Evolutionary conservation across 2,329 filamentous ascomycete species (phyloP).

Genomic region (Trichophyton equinum): DNA sequence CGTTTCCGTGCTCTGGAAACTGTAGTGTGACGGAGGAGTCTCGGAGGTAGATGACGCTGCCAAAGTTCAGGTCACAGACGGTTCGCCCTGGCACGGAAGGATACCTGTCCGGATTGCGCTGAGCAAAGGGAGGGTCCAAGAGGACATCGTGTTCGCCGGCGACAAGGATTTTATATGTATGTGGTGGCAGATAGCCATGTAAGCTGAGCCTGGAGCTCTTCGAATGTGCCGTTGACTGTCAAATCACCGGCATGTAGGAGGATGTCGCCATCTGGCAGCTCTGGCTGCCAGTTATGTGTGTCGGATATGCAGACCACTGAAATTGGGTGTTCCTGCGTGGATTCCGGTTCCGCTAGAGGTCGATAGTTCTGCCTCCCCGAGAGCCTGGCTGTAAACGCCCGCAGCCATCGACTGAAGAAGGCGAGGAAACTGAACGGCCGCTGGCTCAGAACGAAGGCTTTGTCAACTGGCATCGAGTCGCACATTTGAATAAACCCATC

Average conservation of each 20-base stretch:
- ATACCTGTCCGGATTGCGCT: slow-evolving; percentile 10
- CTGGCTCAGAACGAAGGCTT: not conserved
- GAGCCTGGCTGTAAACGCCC: not conserved
- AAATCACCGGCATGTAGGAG: slow-evolving; percentile 40
- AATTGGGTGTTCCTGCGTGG: not conserved
- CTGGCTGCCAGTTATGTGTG: slow-evolving; percentile 31
- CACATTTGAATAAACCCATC: slow-evolving; percentile 2
- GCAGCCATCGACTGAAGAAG: slow-evolving; percentile 3
- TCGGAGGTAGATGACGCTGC: slow-evolving; percentile 13
- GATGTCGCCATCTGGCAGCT: slow-evolving; percentile 33
- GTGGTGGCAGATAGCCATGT: slow-evolving; percentile 32
- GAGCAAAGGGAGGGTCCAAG: slow-evolving; percentile 14
- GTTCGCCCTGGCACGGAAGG: slow-evolving; percentile 5
- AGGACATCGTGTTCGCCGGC: slow-evolving; percentile 37
- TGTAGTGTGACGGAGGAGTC: slow-evolving; percentile 12
- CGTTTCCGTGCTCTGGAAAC: slow-evolving; percentile 5
- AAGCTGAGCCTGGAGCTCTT: slow-evolving; percentile 30
- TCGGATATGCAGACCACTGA: slow-evolving; percentile 29
- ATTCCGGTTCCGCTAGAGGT: not conserved
- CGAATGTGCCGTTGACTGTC: slow-evolving; percentile 33
- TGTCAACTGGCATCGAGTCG: slow-evolving; percentile 4
- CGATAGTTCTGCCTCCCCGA: not conserved
- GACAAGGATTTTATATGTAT: slow-evolving; percentile 35
- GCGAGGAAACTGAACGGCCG: not conserved
- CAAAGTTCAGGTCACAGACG: slow-evolving; percentile 14